Evolutionary conservation across 257 asterid species (phyloP), one percentile per base, ranked within the genome.

Genomic region (Solanum lycopersicoides): DNA sequence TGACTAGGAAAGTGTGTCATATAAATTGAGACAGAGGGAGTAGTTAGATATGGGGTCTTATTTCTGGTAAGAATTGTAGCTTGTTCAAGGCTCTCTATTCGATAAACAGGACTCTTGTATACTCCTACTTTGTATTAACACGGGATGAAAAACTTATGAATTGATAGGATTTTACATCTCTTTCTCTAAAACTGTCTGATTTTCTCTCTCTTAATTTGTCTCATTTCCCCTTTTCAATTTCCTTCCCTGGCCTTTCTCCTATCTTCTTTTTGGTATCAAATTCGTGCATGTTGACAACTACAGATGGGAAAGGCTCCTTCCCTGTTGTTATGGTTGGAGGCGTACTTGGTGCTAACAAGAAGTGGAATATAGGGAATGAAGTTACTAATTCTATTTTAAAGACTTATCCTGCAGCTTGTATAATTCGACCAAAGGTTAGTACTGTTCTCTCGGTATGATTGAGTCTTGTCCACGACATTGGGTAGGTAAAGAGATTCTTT

Each of bases 311-410:
- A 25, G 93, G 86, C 88, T 88, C 92, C 89, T 97, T 97, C 92
- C 99, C 98, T 63, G 92, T 96, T 88, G 98, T 96, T 88, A 90
- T 96, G 95, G 98, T 96, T 82, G 99, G 98, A 44, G 99, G 99
- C 41, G 98, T 96, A 85, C 98, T 96, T 71, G 97, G 93, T 91
- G 96, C 96, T 80, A 94, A 96, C 91, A 92, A 90, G 90, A 91
- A 85, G 41, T 96, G 99, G 99, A 96, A 96, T 89, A 91, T 96
- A 16, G 99, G 98, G 75, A 88, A 85, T 85, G 97, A 95, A 92
- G 98, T 96, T 88, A 92, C 89, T 10, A 73, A 88, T 84, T 90
- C 91, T 77, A 91, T 96, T 90, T 91, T 90, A 92, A 91, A 94
- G 94, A 92, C 94, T 88, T 96, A 88, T 90, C 93, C 96, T 5